Conservation (phyloP, 1,139 yeast species). For the Geotrichum klebahnii region DNA sequence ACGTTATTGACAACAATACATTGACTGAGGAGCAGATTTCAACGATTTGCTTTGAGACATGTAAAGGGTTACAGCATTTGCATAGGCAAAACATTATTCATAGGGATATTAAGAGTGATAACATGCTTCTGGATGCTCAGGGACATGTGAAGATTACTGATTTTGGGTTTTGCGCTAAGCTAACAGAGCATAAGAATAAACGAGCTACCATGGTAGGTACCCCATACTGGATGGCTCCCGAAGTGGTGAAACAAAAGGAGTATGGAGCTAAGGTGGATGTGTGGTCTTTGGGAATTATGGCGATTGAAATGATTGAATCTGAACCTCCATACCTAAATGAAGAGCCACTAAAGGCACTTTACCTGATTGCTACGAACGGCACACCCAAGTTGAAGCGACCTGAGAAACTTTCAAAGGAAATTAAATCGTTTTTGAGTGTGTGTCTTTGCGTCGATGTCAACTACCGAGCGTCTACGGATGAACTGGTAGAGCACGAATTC, state of each 20-base stretch:
- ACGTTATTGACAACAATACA: constrained; percentile 66
- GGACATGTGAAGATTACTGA: constrained; percentile 95
- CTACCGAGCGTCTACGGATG: constrained; percentile 87
- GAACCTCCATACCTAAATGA: constrained; percentile 97
- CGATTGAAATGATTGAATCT: constrained; percentile 96
- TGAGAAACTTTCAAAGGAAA: constrained; percentile 66
- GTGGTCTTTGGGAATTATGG: constrained; percentile 97
- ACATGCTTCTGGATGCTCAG: constrained; percentile 74
- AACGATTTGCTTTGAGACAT: constrained; percentile 82
- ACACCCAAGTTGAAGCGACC: constrained; percentile 93
- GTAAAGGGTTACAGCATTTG: constrained; percentile 84
- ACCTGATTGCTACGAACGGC: constrained; percentile 92
- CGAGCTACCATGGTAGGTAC: constrained; percentile 99
- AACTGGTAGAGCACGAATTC: constrained; percentile 76
- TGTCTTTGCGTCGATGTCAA: constrained; percentile 94
- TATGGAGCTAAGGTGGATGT: constrained; percentile 96
- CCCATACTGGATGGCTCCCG: constrained; percentile 99
- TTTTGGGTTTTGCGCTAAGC: constrained; percentile 95
- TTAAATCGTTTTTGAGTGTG: constrained; percentile 82
- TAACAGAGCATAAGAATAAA: constrained; percentile 86
- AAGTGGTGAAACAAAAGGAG: constrained; percentile 92
- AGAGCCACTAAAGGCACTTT: constrained; percentile 87
- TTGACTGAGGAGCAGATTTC: constrained; percentile 89
- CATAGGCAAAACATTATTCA: constrained; percentile 91
- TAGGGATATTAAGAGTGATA: constrained; percentile 93